Evolutionary conservation across 371 early-diverging fungal genomes (phyloP).

Genomic region (Gilbertella persicaria): DNA sequence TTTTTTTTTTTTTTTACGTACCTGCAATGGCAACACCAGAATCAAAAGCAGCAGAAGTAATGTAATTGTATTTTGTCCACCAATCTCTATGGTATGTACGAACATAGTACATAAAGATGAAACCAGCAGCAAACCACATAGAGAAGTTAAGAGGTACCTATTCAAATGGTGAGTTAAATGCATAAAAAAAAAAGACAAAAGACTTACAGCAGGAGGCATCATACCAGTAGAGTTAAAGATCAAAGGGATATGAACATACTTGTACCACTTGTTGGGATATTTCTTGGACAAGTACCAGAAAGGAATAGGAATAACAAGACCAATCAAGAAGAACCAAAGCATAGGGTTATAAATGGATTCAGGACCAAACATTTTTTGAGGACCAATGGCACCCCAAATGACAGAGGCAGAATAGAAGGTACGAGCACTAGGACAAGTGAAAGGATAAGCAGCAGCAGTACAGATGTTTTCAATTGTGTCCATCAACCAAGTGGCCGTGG

Average conservation of each 20-base stretch:
- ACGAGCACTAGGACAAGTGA: conserved; percentile 63
- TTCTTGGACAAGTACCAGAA: conserved; percentile 51
- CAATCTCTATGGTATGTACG: conserved; percentile 57
- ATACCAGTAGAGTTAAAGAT: conserved; percentile 67
- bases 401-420: conserved; percentile 69
- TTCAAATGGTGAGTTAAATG: background rate
- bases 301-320: conserved; percentile 64
- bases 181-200: background rate
- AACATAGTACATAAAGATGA: conserved; percentile 65
- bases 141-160: conserved; percentile 51
- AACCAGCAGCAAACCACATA: conserved; percentile 66
- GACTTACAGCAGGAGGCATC: conserved; percentile 62
- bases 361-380: conserved; percentile 69
- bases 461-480: conserved; percentile 59
- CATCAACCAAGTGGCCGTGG: conserved; percentile 69
- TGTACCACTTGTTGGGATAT: conserved; percentile 57
- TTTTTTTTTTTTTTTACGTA: background rate
- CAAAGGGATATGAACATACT: conserved; percentile 64
- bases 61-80: conserved; percentile 75
- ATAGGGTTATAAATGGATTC: conserved; percentile 55
- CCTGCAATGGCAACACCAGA: conserved; percentile 60
- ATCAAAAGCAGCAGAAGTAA: conserved; percentile 75
- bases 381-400: conserved; percentile 78
- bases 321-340: conserved; percentile 66
- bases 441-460: conserved; percentile 45